Base-by-base conservation (phyloP, 2,329 filamentous ascomycete species). In the Epicoccum nigrum region DNA sequence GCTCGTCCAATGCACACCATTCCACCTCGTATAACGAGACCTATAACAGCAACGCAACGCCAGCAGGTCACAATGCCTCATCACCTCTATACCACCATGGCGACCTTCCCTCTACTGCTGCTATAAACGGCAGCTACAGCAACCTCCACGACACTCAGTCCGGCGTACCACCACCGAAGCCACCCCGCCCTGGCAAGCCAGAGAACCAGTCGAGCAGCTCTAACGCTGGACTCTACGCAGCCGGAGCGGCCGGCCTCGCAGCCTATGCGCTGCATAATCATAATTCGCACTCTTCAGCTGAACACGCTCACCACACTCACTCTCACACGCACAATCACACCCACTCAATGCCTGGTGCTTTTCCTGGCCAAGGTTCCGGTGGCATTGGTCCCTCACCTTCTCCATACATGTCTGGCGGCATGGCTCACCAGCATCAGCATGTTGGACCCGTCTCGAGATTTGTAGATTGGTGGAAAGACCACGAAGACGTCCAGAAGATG, bases 401-500 rank as follows among this genome's bases (percentile, higher is more conserved):
- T 27, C 45, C 60, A 7, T 69, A 64, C 35, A 60, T 58, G 54
- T 54, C 63, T 19, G 70, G 70, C 16, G 68, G 69, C 9, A 75
- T 82, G 65, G 76, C 76, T 25, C 76, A 79, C 49, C 60, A 53
- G 37, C 81, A 83, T 58, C 79, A 79, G 44, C 82, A 82, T 50
- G 77, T 76, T 35, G 83, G 83, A 0, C 81, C 85, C 0, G 74
- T 87, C 1, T 76, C 75, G 30, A 79, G 76, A 41, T 76, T 86
- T 23, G 76, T 83, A 31, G 81, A 83, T 61, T 87, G 80, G 76
- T 86, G 81, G 81, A 84, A 79, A 64, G 85, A 83, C 55, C 79
- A 83, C 1, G 83, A 87, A 55, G 85, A 84, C n/a, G 83, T 87
- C 1, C 80, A 79, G 15, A 81, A 81, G 64, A 87, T 85, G 74